Base-by-base conservation (phyloP, 2,329 filamentous ascomycete genomes). In the Chalara sp. region DNA sequence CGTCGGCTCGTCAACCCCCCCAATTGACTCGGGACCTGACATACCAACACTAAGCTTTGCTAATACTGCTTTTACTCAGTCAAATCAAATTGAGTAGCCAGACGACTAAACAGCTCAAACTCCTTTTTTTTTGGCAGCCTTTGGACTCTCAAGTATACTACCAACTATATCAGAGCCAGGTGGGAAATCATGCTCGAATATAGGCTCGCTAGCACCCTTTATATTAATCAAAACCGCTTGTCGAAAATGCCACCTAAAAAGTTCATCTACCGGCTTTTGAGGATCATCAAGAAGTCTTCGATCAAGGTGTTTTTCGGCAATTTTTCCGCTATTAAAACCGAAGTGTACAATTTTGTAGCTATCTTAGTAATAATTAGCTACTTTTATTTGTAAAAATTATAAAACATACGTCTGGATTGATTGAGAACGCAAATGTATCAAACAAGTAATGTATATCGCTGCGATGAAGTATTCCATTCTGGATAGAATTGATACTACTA, bases 141-240 rank as follows among this genome's bases (percentile, higher is more conserved):
- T 56, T 80, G 79, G 77, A 76, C 80, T 79, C 80, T 81, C 65
- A 68, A 61, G 53, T 44, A 67, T 66, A 13, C 61, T 52, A 10
- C 58, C 59, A 45, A 68, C 55, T 41, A 61, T 60, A 48, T 65
- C 58, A 5, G 62, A 61, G 11, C 60, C 60, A 32, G 47, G 37
- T 12, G 39, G 37, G 41, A 45, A 48, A 63, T 63, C 60, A 50
- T 47, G 40, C 44, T 64, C 60, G 35, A 59, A 39, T 6, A 43
- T n/a, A 39, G 60, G 60, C 47, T 64, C 61, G 28, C 61, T 53
- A 37, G 50, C 54, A 40, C 54, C 57, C 48, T 53, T 58, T 56
- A 66, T 58, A 46, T 65, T 62, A 5, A 51, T 52, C 3, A 63
- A 53, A 41, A 64, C 55, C 1, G 56, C 53, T 48, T 64, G 60